Conservation (phyloP, 805 yeast genomes). For the Teunomyces barrocoloradensis region DNA sequence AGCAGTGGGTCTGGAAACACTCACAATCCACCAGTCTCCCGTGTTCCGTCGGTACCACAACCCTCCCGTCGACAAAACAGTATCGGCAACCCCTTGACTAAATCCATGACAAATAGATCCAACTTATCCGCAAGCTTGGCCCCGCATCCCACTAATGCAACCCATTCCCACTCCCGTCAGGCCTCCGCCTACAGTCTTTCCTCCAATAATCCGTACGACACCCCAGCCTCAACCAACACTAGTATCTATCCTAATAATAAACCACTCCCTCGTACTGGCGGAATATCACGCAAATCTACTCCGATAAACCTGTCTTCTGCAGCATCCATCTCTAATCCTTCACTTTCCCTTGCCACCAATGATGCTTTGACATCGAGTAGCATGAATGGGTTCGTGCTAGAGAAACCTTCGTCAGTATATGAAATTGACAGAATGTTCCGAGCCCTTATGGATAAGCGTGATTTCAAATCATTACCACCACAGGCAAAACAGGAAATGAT, state of each 20-base stretch:
- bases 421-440: slow-evolving; percentile 74
- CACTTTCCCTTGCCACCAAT: slow-evolving; percentile 16
- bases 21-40: slow-evolving; percentile 3
- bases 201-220: slow-evolving; percentile 29
- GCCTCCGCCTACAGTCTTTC: slow-evolving; percentile 40
- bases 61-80: slow-evolving; percentile 11
- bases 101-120: slow-evolving; percentile 14
- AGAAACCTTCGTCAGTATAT: slow-evolving; percentile 62
- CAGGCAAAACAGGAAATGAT: slow-evolving; percentile 76
- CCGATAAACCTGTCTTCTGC: slow-evolving; percentile 1
- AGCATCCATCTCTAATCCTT: slow-evolving; percentile 23
- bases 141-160: slow-evolving; percentile 29
- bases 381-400: slow-evolving; percentile 39
- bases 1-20: slow-evolving; percentile 18
- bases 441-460: slow-evolving; percentile 80
- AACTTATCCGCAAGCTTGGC: slow-evolving; percentile 13
- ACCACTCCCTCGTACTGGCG: slow-evolving; percentile 18
- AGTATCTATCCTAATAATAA: slow-evolving; percentile 5
- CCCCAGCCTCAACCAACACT: slow-evolving; percentile 14
- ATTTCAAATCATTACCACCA: slow-evolving; percentile 66
- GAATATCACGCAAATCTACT: slow-evolving; percentile 12
- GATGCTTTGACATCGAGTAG: slow-evolving; percentile 13
- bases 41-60: slow-evolving; percentile 3
- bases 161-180: slow-evolving; percentile 38
- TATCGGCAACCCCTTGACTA: slow-evolving; percentile 12